Evolutionary conservation across 2,329 filamentous ascomycete species (phyloP).

Genomic region (Myriosclerotinia duriaeana): DNA sequence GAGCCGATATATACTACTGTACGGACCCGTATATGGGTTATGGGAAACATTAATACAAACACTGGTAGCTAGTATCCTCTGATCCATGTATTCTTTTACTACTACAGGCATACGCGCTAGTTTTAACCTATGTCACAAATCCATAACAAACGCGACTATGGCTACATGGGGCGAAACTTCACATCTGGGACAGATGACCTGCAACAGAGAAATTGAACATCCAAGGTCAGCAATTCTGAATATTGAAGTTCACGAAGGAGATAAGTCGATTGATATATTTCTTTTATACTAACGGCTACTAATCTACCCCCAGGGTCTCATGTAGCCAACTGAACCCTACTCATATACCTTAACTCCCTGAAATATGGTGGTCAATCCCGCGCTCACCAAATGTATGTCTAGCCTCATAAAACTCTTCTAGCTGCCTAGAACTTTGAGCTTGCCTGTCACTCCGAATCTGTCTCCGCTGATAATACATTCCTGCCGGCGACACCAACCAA

Average conservation of each 20-base stretch:
- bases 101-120: neutral
- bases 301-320: neutral
- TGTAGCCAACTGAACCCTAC: neutral
- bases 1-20: no score
- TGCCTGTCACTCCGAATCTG: neutral
- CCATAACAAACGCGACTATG: neutral
- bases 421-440: neutral
- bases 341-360: neutral
- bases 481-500: neutral
- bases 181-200: neutral
- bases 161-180: neutral
- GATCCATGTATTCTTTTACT: no score
- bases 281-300: neutral
- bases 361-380: neutral
- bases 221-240: neutral
- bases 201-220: neutral
- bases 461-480: neutral
- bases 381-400: neutral
- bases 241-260: neutral
- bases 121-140: neutral
- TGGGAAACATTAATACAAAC: no score
- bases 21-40: no score
- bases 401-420: neutral
- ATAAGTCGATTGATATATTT: neutral
- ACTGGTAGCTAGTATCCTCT: no score